Evolutionary conservation across 208 protist species (phyloP).

Genomic region (Crithidia acanthocephali): DNA sequence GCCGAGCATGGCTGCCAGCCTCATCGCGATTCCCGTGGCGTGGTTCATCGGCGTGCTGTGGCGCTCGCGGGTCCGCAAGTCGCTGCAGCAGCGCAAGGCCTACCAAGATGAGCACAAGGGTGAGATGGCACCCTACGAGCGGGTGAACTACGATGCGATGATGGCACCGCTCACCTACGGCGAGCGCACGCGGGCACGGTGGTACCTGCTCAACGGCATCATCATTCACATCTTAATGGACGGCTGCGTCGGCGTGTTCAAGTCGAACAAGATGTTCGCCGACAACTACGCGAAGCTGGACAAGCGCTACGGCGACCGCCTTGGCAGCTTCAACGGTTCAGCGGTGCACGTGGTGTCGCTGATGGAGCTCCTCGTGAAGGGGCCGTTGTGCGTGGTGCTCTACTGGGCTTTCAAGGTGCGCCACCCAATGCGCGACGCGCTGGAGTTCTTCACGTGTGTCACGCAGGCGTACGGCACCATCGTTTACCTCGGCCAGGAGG

Average conservation of each 20-base stretch:
- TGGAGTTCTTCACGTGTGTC: constrained; percentile 78
- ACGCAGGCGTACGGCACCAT: constrained; percentile 73
- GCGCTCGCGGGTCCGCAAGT: constrained; percentile 30
- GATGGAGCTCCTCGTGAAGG: constrained; percentile 64
- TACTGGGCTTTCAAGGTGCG: constrained; percentile 64
- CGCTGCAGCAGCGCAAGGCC: constrained; percentile 19
- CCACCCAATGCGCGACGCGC: constrained; percentile 56
- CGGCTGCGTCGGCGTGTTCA: constrained; percentile 71
- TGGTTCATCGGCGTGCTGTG: constrained; percentile 36
- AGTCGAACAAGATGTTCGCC: constrained; percentile 55
- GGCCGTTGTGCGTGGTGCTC: constrained; percentile 67
- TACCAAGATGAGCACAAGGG: constrained; percentile 20
- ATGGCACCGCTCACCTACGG: constrained; percentile 43
- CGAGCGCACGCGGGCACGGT: constrained; percentile 66
- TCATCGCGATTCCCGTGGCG: constrained; percentile 37
- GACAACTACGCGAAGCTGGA: constrained; percentile 78
- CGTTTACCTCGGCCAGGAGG: constrained; percentile 68
- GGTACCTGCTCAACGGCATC: constrained; percentile 83
- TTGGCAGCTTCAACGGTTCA: constrained; percentile 50
- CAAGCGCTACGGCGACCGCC: constrained; percentile 50
- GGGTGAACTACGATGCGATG: constrained; percentile 35
- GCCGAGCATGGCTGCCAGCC: constrained; percentile 43
- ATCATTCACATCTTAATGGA: constrained; percentile 81
- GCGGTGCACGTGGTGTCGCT: constrained; percentile 72
- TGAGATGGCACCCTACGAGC: constrained; percentile 8